phyloP scores from a whole-genome alignment of 208 protist species.

The Acanthamoeba culbertsoni region DNA sequence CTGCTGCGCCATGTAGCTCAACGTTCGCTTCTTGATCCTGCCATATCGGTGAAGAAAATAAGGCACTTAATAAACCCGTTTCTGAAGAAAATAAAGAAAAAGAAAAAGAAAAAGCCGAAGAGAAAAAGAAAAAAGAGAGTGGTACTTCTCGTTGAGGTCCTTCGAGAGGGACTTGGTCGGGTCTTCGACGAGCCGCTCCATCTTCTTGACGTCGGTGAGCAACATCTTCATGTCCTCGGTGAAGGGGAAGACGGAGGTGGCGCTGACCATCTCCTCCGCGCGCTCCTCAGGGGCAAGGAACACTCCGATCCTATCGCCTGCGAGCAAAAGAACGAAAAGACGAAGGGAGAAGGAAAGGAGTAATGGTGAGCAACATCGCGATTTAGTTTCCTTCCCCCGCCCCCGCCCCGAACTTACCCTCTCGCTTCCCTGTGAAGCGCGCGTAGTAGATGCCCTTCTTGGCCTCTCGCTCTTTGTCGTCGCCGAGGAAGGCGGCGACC shows the following conservation, averaged over 20 bases:
- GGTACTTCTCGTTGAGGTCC: constrained; percentile 24
- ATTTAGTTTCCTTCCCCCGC: no score
- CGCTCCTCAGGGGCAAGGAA: not conserved
- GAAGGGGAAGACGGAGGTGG: not conserved
- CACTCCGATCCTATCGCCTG: constrained; percentile 18
- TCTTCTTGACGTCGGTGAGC: not conserved
- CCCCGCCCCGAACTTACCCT: no score
- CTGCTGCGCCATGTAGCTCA: constrained; percentile 14
- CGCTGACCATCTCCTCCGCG: not conserved
- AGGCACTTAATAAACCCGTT: no score
- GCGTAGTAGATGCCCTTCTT: constrained; percentile 23
- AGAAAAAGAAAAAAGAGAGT: no score
- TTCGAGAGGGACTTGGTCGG: constrained; percentile 14
- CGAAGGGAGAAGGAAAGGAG: not conserved
- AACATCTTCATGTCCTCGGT: not conserved
- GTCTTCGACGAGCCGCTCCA: constrained; percentile 29
- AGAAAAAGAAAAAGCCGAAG: no score
- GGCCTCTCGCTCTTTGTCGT: not conserved
- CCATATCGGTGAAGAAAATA: no score
- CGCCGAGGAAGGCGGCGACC: constrained; percentile 2
- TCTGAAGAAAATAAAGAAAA: no score
- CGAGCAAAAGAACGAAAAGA: not conserved
- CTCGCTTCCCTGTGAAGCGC: not conserved
- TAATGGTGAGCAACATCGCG: no score
- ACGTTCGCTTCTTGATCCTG: constrained; percentile 30